These are phyloP conservation scores for Penicillium coprophilum DNA, from an alignment of 495 filamentous ascomycete species.

Conservation along the genomic window DNA sequence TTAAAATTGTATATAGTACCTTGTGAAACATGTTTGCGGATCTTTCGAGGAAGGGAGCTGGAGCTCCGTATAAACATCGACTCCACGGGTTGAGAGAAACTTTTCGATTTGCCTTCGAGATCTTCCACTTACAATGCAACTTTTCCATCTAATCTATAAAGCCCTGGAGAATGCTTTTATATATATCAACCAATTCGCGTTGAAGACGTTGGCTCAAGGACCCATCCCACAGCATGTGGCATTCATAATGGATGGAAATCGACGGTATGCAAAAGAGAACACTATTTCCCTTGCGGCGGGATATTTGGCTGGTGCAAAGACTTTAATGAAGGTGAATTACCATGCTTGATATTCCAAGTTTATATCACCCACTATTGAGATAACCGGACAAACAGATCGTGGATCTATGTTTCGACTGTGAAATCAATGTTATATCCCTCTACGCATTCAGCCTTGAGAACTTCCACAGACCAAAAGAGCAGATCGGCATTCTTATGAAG, in stretches of 20 bases:
- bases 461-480: conserved; percentile 1
- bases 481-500: neutral
- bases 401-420: neutral
- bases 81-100: too few species aligned
- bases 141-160: neutral
- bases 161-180: neutral
- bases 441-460: neutral
- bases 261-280: conserved; percentile 61
- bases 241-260: conserved; percentile 89
- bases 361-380: neutral
- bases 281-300: neutral
- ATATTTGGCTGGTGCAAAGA: neutral
- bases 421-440: neutral
- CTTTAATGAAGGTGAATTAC: neutral
- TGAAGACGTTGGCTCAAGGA: conserved; percentile 49
- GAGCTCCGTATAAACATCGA: neutral
- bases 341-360: neutral
- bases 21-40: neutral
- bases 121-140: neutral
- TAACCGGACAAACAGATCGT: neutral
- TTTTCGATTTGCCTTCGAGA: neutral
- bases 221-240: conserved; percentile 80
- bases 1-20: neutral
- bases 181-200: neutral
- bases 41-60: neutral